Evolutionary conservation across 2,329 filamentous ascomycete genomes (phyloP), one percentile per base, ranked within the genome.

Genomic region (Chalara sp.): DNA sequence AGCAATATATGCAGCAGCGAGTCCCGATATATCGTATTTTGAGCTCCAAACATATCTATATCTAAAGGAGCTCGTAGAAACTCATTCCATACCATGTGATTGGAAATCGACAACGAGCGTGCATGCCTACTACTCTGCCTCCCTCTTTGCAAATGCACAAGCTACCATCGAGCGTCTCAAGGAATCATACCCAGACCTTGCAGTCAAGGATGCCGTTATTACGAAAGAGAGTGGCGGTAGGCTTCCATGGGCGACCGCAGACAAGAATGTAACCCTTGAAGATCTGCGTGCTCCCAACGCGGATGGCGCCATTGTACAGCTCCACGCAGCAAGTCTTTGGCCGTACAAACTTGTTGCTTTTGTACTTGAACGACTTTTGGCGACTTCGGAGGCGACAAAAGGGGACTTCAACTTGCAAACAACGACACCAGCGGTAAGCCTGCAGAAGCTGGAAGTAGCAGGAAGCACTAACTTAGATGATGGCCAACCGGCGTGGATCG

Each of bases 291-390:
- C 84, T 1, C 75, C 78, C 0, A 65, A 66, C 6, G 83, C 81
- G 6, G 63, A 75, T 6, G 87, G 83, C 3, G 86, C 82, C 5
- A 75, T 89, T 4, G 70, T 84, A 12, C 84, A 84, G 54, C 70
- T 71, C 40, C 70, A 79, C 41, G 87, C 87, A 0, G 86, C 83
- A 0, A 81, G 81, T 58, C 65, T 89, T 44, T 91, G 86, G 86
- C 89, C 89, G 0, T 95, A 95, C 67, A 95, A 93, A 68, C 78
- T 95, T 13, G 83, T 95, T 2, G 73, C 81, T 1, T 85, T 82
- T 68, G 74, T 91, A 0, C 70, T 95, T 1, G 80, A 87, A 52
- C 47, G 54, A 6, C 50, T 66, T 0, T 40, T 67, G 3, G n/a
- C 8, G 3, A 39, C 8, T 10, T 10, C 8, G 3, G 35, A 3